Percentiles rank a stretch among this genome's conserved stretches.
Evolutionary conservation across 139 green algal species (phyloP).

Genomic region (Ulvella scutata): DNA sequence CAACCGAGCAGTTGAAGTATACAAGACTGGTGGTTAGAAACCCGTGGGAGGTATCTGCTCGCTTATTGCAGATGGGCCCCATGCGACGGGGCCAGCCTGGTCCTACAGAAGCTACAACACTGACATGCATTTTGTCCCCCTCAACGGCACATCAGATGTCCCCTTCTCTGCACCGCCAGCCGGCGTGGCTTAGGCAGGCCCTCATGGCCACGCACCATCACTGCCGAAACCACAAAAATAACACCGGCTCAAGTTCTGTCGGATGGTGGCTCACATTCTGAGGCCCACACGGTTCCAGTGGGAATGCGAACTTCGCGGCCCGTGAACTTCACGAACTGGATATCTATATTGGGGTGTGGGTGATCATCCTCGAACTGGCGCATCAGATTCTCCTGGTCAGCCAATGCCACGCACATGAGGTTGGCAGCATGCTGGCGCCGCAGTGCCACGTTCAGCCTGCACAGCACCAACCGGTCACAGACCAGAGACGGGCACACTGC

Average conservation of each 20-base stretch:
- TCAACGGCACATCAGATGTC: background rate
- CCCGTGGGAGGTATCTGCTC: no score
- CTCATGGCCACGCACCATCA: background rate
- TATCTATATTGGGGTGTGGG: background rate
- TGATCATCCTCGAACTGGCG: background rate
- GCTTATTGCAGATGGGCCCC: no score
- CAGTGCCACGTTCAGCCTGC: background rate
- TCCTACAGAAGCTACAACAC: no score
- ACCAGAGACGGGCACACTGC: background rate
- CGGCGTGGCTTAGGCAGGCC: no score
- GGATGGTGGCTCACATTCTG: background rate
- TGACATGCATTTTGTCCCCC: no score
- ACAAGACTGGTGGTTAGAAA: no score
- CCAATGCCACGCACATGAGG: background rate
- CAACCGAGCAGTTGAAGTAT: no score
- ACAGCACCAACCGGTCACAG: background rate
- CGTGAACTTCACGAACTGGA: background rate
- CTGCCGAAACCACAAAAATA: background rate
- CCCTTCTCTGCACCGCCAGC: background rate
- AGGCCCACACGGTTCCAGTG: background rate
- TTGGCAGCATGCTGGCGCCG: background rate
- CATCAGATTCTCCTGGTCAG: background rate
- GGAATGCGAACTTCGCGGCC: background rate
- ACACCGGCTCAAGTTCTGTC: background rate
- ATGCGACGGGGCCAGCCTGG: no score